Base-by-base conservation (phyloP, 2,329 filamentous ascomycete species). In the Macrophomina pseudophaseolina region DNA sequence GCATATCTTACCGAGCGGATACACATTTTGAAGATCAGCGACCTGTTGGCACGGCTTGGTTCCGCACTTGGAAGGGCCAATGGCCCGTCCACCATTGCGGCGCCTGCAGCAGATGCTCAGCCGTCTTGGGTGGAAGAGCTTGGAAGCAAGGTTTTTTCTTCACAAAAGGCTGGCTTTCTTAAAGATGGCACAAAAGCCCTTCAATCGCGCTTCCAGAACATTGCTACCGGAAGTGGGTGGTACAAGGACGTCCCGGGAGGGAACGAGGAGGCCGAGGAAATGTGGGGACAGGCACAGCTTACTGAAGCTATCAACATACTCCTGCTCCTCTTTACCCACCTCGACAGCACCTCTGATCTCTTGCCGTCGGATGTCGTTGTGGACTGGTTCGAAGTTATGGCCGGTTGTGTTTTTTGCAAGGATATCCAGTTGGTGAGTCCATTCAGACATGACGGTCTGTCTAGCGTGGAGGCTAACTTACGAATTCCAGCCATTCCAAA, bases 221-320 rank as follows among this genome's bases (percentile, higher is more conserved):
- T 85, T 44, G 72, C 76, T 38, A 68, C 71, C 35, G 78, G 80
- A 59, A 80, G 79, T 70, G 74, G 80, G 46, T 87, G 83, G 84
- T 74, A 82, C 68, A 76, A 81, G 46, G 73, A 81, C 44, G 78
- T 82, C 62, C 53, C 54, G 4, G 79, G 80, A 11, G 81, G 86
- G 30, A 83, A 84, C 28, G 84, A 87, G 51, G 82, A 86, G 44
- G 82, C 84, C 1, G 87, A 88, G 30, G 84, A 86, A 42, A 82
- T 86, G 62, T 94, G 90, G 88, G 78, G 85, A 30, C 83, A 84
- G 65, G 88, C 85, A 5, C 80, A 88, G 32, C 80, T 93, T 28
- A 87, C 88, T 14, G 92, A 97, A 76, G 85, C 90, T 51, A 82
- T 91, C 46, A 91, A 95, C 74, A 85, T 90, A 48, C 82, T 95